Conservation (phyloP, 257 asterid genomes). For the Solanum infundibuliforme region DNA sequence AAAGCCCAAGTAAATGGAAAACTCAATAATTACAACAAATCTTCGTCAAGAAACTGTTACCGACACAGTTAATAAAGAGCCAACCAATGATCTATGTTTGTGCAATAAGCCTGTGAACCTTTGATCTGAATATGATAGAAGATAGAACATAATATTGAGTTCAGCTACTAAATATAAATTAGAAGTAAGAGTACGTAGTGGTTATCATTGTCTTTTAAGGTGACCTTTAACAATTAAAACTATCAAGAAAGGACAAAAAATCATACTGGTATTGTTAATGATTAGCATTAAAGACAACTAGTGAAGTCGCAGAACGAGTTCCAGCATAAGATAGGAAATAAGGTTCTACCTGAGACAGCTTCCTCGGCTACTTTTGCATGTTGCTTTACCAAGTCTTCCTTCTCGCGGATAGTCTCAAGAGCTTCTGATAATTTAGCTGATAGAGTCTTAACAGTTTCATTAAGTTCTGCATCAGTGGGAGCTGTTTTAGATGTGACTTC, state of each 20-base stretch:
- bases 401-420: slow-evolving; percentile 49
- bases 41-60: neutral
- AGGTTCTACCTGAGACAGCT: slow-evolving; percentile 76
- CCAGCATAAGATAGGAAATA: neutral
- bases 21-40: neutral
- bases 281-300: neutral
- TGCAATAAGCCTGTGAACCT: neutral
- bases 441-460: slow-evolving; percentile 34
- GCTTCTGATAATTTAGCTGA: slow-evolving; percentile 70
- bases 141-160: neutral
- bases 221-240: neutral
- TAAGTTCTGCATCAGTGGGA: slow-evolving; percentile 31
- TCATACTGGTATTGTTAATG: neutral
- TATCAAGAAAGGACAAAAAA: neutral
- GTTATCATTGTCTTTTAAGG: neutral
- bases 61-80: neutral
- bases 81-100: neutral
- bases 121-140: neutral
- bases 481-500: slow-evolving; percentile 74
- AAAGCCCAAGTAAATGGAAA: neutral
- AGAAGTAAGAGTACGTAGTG: neutral
- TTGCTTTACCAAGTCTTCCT: slow-evolving; percentile 85
- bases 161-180: neutral
- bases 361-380: slow-evolving; percentile 95
- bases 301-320: neutral